Evolutionary conservation across 2,329 filamentous ascomycete genomes (phyloP).

Genomic region (Chrysoporthe deuterocubensis): DNA sequence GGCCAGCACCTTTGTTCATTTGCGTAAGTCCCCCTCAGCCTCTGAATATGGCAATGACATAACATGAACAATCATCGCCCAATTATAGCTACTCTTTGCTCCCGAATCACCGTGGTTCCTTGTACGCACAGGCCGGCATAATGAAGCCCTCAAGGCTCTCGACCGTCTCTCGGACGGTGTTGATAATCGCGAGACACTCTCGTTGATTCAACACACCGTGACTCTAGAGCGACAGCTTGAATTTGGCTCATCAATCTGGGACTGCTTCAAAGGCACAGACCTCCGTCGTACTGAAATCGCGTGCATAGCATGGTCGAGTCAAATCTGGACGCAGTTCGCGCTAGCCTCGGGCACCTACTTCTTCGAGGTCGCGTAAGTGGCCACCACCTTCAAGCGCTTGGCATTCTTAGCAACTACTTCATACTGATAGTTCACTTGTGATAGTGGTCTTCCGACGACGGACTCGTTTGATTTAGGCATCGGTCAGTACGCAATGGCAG

Average conservation of each 20-base stretch:
- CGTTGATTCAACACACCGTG: slow-evolving; percentile 15
- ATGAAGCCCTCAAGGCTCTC: slow-evolving; percentile 44
- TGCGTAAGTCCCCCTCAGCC: background rate
- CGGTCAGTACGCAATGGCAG: slow-evolving; percentile 14
- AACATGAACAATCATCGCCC: background rate
- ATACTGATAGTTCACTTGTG: background rate
- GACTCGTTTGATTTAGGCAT: slow-evolving; percentile 16
- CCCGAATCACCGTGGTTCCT: slow-evolving; percentile 51
- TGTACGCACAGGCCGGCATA: slow-evolving; percentile 42
- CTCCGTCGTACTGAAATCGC: slow-evolving; percentile 35
- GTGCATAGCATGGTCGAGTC: slow-evolving; percentile 38
- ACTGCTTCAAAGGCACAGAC: slow-evolving; percentile 34
- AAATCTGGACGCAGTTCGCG: slow-evolving; percentile 19
- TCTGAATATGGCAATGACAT: background rate
- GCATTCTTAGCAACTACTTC: background rate
- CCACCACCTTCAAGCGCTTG: background rate
- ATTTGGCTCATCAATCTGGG: slow-evolving; percentile 8
- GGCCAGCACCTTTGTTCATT: slow-evolving; percentile 43
- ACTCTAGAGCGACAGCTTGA: background rate
- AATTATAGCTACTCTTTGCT: slow-evolving; percentile 43
- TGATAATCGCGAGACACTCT: slow-evolving; percentile 13
- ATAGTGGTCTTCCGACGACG: background rate
- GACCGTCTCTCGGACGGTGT: slow-evolving; percentile 45
- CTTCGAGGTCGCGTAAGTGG: slow-evolving; percentile 14
- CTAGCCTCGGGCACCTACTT: slow-evolving; percentile 17